Base-by-base conservation (phyloP, 805 yeast species). In the Saccharomycopsis fermentans region DNA sequence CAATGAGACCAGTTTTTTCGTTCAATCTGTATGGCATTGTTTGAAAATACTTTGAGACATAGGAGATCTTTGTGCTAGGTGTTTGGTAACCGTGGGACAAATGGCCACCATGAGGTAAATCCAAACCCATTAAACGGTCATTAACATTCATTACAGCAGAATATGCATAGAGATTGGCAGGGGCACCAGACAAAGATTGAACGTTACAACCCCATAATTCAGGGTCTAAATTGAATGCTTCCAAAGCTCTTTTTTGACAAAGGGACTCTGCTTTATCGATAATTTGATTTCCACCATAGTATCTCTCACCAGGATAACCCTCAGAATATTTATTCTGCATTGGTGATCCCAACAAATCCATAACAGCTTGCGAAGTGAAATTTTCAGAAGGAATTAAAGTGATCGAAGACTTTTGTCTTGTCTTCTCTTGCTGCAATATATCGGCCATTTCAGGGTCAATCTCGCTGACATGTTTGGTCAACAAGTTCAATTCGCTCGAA, bases 261-360 rank as follows among this genome's bases (percentile, higher is more conserved):
- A 94, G 77, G 35, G 81, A 73, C 77, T 94, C 99, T 71, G 91
- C 90, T 73, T 87, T 84, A 77, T 94, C 99, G 65, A 94, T 94
- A 75, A 86, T 86, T 80, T 94, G 96, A 74, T 94, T 94, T 72
- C 98, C 98, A 74, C 99, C 99, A 73, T 94, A 94, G 80, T 94
- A 94, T 74, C 99, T 85, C 63, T 96, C 97, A 65, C 98, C 98
- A 61, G 99, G 99, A 77, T 94, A 92, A 63, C 99, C 99, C 77
- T 94, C 99, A 43, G 97, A 90, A 78, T 94, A 94, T 79, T 94
- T 94, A 83, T 94, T 94, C 73, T 88, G 88, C 97, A 94, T 90
- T 72, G 95, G 96, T 55, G 98, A 86, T 65, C 99, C 99, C 68
- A 92, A 83, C 36, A 96, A 89, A 69, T 94, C 98, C 77, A 92